phyloP scores from a whole-genome alignment of 2,329 filamentous ascomycete genomes.

The Paracamarosporium sp. region DNA sequence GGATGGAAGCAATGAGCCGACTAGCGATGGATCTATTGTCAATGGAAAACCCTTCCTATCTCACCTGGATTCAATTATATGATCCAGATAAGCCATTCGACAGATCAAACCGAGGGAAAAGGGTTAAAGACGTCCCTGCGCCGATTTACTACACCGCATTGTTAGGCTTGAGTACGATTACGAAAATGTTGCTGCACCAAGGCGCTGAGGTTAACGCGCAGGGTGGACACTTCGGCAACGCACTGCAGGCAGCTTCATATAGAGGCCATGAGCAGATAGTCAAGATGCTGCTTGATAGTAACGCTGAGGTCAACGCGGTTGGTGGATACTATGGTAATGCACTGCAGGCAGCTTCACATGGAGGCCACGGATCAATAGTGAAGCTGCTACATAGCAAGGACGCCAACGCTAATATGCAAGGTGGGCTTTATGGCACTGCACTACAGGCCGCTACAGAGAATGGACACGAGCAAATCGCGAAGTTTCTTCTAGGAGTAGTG shows the following conservation, averaged over 20 bases:
- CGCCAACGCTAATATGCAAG: not conserved
- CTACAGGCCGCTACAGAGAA: not conserved
- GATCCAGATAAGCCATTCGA: slow-evolving; percentile 20
- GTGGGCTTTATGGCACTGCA: not conserved
- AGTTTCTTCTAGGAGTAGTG: no score
- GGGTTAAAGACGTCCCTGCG: not conserved
- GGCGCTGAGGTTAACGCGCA: not conserved
- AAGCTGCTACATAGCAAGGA: not conserved
- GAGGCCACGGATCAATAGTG: not conserved
- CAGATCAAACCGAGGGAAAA: slow-evolving; percentile 5
- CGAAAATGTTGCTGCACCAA: not conserved
- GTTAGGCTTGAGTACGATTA: not conserved
- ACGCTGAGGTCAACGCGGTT: not conserved
- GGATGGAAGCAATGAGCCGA: slow-evolving; percentile 13
- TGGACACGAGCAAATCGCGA: not conserved
- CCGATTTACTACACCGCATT: not conserved
- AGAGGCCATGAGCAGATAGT: not conserved
- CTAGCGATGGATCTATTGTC: slow-evolving; percentile 19
- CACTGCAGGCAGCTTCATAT: not conserved
- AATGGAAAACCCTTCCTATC: slow-evolving; percentile 19
- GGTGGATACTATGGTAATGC: not conserved
- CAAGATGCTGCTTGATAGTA: not conserved
- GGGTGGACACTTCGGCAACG: not conserved
- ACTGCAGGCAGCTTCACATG: not conserved
- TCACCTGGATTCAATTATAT: slow-evolving; percentile 25